Evolutionary conservation across 768 basidiomycete species (phyloP), one percentile per base, ranked within the genome.

Genomic region (Hericium alpestre): DNA sequence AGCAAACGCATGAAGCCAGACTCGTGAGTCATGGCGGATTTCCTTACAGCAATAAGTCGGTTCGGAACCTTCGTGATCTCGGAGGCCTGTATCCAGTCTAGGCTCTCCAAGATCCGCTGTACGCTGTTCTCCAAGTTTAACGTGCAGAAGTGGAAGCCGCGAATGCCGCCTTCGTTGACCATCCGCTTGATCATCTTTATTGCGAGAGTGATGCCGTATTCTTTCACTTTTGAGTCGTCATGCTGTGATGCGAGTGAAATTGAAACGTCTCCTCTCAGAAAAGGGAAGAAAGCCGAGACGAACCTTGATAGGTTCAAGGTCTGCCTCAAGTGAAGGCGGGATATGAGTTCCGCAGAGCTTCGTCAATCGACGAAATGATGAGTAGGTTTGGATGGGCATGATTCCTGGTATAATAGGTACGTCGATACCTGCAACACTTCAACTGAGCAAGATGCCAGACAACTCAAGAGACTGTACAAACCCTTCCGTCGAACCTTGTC

Each of bases 361-460:
- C 20, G 86, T 90, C 64, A 98, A 75, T 49, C 96, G 84, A 48
- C 87, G 75, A 72, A 99, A 98, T 0, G 96, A 96, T 4, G 87
- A 82, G 67, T 93, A 95, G 22, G 90, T 97, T 67, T 98, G 96
- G 56, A 99, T 92, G 0, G 96, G 95, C 93, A 98, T 96, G 55
- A 98, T 83, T 11, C 94, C 93, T 9, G 96, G 93, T 59, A 99
- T 86, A 62, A 99, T 83, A 0, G 96, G 95, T 1, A 93, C 81
- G 0, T 70, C 78, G 65, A 99, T 93, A 37, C 94, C 96, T 94
- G 65, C 47, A 22, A 9, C n/a, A 1, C 1, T 38, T 68, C 32
- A 65, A 3, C 0, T 53, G n/a, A 20, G 16, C 12, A 38, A 51
- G 10, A 3, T 12, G 32, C 13, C 32, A 37, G 53, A 22, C 38